These are phyloP conservation scores for Beauveria sp. DNA, from an alignment of 2,329 filamentous ascomycete species.

Conservation along the genomic window DNA sequence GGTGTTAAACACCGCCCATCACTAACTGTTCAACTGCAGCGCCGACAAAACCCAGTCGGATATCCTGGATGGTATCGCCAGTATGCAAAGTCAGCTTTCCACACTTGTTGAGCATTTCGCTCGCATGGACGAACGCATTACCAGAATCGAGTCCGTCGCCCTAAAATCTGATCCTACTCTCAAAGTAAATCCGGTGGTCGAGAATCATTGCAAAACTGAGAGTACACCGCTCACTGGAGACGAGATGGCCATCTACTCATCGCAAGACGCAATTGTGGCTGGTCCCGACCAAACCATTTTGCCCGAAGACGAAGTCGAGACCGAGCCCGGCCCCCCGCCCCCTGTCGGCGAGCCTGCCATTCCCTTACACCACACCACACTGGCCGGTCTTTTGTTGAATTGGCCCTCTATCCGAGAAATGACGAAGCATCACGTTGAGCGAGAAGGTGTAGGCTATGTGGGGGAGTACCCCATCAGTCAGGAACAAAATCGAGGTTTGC, in stretches of 20 bases:
- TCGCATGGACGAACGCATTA: conserved; percentile 30
- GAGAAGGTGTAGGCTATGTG: conserved; percentile 45
- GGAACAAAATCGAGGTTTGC: conserved; percentile 65
- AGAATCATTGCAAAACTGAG: conserved; percentile 17
- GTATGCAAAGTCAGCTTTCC: conserved; percentile 31
- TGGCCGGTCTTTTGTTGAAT: conserved; percentile 72
- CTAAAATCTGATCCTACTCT: background rate
- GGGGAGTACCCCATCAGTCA: conserved; percentile 69
- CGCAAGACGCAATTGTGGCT: conserved; percentile 9
- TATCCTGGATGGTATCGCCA: conserved; percentile 47
- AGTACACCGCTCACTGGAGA: conserved; percentile 22
- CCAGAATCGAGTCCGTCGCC: conserved; percentile 24
- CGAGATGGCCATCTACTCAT: conserved; percentile 1
- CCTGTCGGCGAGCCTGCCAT: conserved; percentile 59
- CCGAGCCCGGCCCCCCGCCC: conserved; percentile 43
- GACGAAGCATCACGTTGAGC: conserved; percentile 42
- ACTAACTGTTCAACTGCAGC: conserved; percentile 24
- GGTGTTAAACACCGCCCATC: too few relatives aligned
- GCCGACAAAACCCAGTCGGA: conserved; percentile 55
- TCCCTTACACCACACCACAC: conserved; percentile 79
- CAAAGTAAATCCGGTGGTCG: conserved; percentile 6
- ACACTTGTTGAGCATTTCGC: conserved; percentile 30
- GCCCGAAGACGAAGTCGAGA: conserved; percentile 41
- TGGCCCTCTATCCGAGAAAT: conserved; percentile 63
- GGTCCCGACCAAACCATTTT: background rate